Conservation (phyloP, 441 rosid genomes). For the Gossypium gossypioides region DNA sequence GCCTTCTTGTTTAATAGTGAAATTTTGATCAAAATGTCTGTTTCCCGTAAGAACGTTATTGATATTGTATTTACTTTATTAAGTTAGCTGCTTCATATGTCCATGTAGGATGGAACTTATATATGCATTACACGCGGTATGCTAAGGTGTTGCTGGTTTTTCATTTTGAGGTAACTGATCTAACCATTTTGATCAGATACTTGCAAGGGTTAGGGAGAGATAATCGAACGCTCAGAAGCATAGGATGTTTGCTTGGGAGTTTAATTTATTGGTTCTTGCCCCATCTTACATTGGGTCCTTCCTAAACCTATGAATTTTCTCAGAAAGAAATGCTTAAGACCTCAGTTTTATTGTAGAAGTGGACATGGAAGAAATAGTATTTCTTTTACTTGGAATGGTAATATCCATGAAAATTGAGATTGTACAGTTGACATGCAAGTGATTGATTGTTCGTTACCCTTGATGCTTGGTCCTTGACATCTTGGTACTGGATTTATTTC, state of each 20-base stretch:
- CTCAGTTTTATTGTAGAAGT: neutral
- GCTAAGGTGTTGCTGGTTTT: slow-evolving; percentile 21
- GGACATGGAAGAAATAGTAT: neutral
- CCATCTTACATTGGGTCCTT: neutral
- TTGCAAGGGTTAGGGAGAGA: slow-evolving; percentile 13
- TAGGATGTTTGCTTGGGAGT: neutral
- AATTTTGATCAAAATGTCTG: neutral
- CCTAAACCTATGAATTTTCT: neutral
- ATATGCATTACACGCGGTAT: slow-evolving; percentile 15
- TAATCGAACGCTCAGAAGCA: neutral
- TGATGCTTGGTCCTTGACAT: neutral
- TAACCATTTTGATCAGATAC: slow-evolving; percentile 18
- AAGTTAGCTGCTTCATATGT: slow-evolving; percentile 18
- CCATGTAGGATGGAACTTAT: slow-evolving; percentile 20
- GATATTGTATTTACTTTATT: neutral
- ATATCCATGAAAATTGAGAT: neutral
- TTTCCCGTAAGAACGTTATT: neutral
- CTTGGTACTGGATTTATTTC: neutral
- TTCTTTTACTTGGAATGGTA: neutral
- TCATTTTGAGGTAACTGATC: slow-evolving; percentile 23
- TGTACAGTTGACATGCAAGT: neutral
- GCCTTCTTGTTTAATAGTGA: neutral
- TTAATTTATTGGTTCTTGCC: neutral
- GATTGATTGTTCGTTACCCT: neutral
- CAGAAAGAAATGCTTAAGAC: neutral